Evolutionary conservation across 129 eudicot genomes (phyloP), one percentile per base, ranked within the genome.

Genomic region (Saussurea involucrata): DNA sequence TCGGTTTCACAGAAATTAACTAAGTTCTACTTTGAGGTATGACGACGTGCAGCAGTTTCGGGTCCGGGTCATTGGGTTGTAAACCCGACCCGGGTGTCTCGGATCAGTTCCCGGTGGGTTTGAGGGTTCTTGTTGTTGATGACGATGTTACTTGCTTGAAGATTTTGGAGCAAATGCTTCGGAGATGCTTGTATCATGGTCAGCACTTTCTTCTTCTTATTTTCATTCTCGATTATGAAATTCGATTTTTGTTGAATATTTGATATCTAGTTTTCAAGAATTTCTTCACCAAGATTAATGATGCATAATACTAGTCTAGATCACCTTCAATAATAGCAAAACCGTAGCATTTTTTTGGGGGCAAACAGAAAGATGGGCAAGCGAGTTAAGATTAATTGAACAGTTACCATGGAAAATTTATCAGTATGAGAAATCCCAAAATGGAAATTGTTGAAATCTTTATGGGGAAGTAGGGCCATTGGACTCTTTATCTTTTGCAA

Each of bases 111-210:
- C 95, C 95, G 5, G 90, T 55, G 42, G 97, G 97, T 31, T 76
- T 92, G 78, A 87, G 95, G 67, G 95, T 92, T 77, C 87, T 92
- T 32, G 90, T 89, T 36, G 97, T 92, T 46, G 97, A 92, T 73
- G 97, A 92, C 78, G 92, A 89, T 72, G 73, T 81, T 40, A 69
- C 82, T 68, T 89, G 97, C 69, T 81, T 92, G 76, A 85, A 85
- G 75, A 84, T 89, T 79, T 44, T 89, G 78, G 90, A 89, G 76
- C 87, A 82, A 75, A 83, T 89, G 89, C 95, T 92, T 77, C 81
- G 86, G 37, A 89, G 89, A 83, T 92, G 95, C 83, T 68, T 65
- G 74, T 92, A 91, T 79, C 55, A 31, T 9, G 97, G 94, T 88
- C 22, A 67, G 78, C 80, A 8, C 1, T 6, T 22, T 29, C 29